Base-by-base conservation (phyloP, 768 basidiomycete genomes). In the Coprinopsis strossmayeri region DNA sequence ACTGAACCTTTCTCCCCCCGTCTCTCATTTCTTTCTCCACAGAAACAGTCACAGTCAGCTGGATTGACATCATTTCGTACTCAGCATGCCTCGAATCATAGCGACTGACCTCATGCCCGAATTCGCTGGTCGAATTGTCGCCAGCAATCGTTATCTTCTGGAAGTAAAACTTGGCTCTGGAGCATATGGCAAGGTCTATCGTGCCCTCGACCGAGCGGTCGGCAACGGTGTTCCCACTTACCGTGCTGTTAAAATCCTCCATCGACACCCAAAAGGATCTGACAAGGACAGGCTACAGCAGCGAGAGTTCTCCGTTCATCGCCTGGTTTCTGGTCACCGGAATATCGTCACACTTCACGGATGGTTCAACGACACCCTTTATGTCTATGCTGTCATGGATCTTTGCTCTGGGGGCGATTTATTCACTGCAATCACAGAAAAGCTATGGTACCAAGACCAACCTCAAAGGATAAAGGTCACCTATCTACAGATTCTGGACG, bases 401-500 rank as follows among this genome's bases (percentile, higher is more conserved):
- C 66, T 75, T 27, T 78, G 73, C 52, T 43, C 62, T 12, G 78
- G 76, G 40, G 83, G 86, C 2, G 87, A 91, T 62, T 64, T 92
- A 41, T 87, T 85, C 57, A 71, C 65, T 47, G 81, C 79, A n/a
- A 85, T 90, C 64, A 83, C 79, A 52, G 70, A 76, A 48, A 61
- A 66, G 25, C 67, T 64, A 26, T 53, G 73, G 34, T 88, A 80
- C 59, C 66, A 73, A 40, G 73, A 77, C 37, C 76, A 88, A 53
- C 77, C 78, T 52, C 61, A 63, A 3, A 74, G 84, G 53, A 78
- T 91, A 69, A 83, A 77, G 60, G 61, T 64, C 25, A 75, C 81
- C 30, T 91, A 89, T 64, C 53, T 87, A n/a, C 83, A 91, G 59
- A 77, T 94, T 43, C 66, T 93, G 45, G 86, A 90, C 54, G 86